Percentiles rank a stretch among this genome's conserved stretches.
Conservation (phyloP, 2,329 filamentous ascomycete species). For the Claviceps humidiphila region DNA sequence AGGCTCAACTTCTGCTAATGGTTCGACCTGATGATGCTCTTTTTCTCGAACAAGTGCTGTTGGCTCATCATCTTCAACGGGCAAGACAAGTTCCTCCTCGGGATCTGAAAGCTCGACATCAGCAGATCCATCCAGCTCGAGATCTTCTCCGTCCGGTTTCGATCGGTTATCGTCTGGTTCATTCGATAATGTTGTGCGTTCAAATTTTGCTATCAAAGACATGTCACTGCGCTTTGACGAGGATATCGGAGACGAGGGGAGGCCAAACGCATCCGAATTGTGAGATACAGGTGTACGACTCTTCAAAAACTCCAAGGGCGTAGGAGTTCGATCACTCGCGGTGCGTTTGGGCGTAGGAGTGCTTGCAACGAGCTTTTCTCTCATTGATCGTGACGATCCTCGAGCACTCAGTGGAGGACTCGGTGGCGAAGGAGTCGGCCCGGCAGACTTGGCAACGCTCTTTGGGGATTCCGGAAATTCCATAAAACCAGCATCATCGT, state of each 20-base stretch:
- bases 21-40: neutral
- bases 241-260: slow-evolving; percentile 5
- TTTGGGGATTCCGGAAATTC: slow-evolving; percentile 1
- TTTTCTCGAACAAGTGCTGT: neutral
- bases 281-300: neutral
- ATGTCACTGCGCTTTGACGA: neutral
- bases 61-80: neutral
- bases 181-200: neutral
- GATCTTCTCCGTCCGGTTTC: neutral
- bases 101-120: neutral
- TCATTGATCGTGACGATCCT: neutral
- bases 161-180: neutral
- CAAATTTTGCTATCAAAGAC: neutral
- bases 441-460: neutral
- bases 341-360: neutral
- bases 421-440: slow-evolving; percentile 3
- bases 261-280: slow-evolving; percentile 1
- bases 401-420: slow-evolving; percentile 1
- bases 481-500: slow-evolving; percentile 3
- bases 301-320: neutral
- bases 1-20: neutral
- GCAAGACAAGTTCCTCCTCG: neutral
- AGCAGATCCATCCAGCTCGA: neutral
- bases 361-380: neutral
- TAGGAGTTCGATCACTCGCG: neutral